phyloP scores from a whole-genome alignment of 2,329 filamentous ascomycete genomes.

The Botrytis fabae region DNA sequence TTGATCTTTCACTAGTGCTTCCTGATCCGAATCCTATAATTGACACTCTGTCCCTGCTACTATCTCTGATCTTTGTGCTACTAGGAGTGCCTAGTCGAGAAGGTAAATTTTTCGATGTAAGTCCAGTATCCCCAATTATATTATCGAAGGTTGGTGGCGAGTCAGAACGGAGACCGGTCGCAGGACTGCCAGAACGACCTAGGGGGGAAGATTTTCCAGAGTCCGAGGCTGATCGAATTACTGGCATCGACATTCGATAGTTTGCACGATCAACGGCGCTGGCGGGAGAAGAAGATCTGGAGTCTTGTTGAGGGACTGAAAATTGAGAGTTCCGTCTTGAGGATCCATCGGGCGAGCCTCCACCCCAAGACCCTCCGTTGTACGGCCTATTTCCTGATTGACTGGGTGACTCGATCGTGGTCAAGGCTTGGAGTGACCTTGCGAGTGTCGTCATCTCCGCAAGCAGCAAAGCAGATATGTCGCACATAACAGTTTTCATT shows the following conservation, averaged over 20 bases:
- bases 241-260: constrained; percentile 80
- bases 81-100: constrained; percentile 30
- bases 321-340: constrained; percentile 59
- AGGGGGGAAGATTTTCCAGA: constrained; percentile 36
- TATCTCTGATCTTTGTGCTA: constrained; percentile 30
- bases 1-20: constrained; percentile 72
- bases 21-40: constrained; percentile 72
- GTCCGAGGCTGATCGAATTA: constrained; percentile 44
- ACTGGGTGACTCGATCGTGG: constrained; percentile 75
- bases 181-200: constrained; percentile 44
- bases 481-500: constrained; percentile 77
- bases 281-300: constrained; percentile 56
- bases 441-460: constrained; percentile 75
- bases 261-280: constrained; percentile 58
- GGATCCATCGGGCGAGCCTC: constrained; percentile 45
- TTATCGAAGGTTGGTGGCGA: constrained; percentile 35
- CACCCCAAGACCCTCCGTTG: constrained; percentile 47
- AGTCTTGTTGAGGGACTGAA: constrained; percentile 44
- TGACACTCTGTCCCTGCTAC: constrained; percentile 53
- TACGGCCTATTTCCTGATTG: constrained; percentile 46
- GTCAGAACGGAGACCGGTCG: constrained; percentile 28
- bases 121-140: constrained; percentile 30
- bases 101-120: constrained; percentile 27
- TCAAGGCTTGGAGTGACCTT: constrained; percentile 70
- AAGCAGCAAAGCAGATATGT: constrained; percentile 71